These are phyloP conservation scores for Mycena leptocephala DNA, from an alignment of 768 basidiomycete species.

Conservation along the genomic window DNA sequence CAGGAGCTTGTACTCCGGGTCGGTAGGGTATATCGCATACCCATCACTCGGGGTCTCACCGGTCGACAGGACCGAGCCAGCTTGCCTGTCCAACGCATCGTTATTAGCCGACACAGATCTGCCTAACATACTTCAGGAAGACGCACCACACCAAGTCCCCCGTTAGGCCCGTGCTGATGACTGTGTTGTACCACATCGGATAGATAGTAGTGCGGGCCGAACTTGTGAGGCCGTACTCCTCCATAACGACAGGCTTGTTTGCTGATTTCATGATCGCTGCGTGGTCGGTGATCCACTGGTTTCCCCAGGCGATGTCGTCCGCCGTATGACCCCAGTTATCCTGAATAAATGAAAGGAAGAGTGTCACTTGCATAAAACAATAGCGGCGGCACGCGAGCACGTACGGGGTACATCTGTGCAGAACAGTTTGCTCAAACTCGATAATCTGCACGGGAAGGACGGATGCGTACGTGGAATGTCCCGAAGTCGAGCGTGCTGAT, in stretches of 20 bases:
- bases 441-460: not conserved
- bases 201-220: constrained; percentile 8
- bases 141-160: constrained; percentile 25
- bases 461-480: constrained; percentile 70
- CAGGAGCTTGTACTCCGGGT: constrained; percentile 59
- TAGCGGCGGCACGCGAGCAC: not conserved
- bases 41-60: constrained; percentile 12
- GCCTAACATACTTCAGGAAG: not conserved
- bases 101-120: not conserved
- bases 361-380: too few relatives aligned
- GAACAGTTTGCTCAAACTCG: not conserved
- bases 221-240: constrained; percentile 71
- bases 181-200: constrained; percentile 20
- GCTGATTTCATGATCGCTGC: constrained; percentile 62
- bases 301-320: constrained; percentile 64
- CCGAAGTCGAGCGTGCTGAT: constrained; percentile 78
- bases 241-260: constrained; percentile 76
- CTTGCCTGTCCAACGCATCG: constrained; percentile 3
- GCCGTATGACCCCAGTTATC: constrained; percentile 64
- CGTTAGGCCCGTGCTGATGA: constrained; percentile 19
- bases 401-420: constrained; percentile 53
- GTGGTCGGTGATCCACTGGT: constrained; percentile 77
- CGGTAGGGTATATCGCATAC: constrained; percentile 50
- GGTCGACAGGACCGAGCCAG: constrained; percentile 1
- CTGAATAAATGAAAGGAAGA: constrained; percentile 37